phyloP scores from a whole-genome alignment of 331 rosid species.

The Rosa hybrid region DNA sequence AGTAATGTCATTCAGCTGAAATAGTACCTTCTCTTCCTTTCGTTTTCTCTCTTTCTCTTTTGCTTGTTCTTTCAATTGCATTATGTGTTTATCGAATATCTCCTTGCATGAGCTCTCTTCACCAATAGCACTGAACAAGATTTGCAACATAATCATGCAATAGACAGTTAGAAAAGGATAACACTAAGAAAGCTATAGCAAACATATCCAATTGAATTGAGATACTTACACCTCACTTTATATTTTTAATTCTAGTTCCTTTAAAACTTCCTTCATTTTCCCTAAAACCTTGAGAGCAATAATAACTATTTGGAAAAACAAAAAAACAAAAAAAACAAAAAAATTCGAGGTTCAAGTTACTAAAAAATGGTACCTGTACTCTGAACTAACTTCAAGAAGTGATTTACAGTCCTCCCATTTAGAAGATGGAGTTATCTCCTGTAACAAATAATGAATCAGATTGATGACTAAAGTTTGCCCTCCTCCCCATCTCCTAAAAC shows the following conservation, averaged over 20 bases:
- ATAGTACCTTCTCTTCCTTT: constrained; percentile 82
- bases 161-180: neutral
- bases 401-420: constrained; percentile 72
- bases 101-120: constrained; percentile 70
- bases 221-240: neutral
- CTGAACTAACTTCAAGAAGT: constrained; percentile 64
- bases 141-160: constrained; percentile 17
- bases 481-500: neutral
- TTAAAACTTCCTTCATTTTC: neutral
- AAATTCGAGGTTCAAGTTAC: neutral
- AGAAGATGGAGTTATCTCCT: constrained; percentile 73
- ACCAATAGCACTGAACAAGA: constrained; percentile 64
- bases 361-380: constrained; percentile 63
- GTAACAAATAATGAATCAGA: constrained; percentile 33
- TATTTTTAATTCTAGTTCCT: neutral
- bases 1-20: neutral
- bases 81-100: constrained; percentile 68
- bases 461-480: neutral
- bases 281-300: neutral
- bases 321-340: neutral
- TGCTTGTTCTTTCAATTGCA: constrained; percentile 78
- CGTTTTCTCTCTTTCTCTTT: constrained; percentile 78
- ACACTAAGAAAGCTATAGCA: neutral
- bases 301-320: neutral
- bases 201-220: neutral